Base-by-base conservation (phyloP, 1,284 basidiomycete species). In the Entoloma clypeatum region DNA sequence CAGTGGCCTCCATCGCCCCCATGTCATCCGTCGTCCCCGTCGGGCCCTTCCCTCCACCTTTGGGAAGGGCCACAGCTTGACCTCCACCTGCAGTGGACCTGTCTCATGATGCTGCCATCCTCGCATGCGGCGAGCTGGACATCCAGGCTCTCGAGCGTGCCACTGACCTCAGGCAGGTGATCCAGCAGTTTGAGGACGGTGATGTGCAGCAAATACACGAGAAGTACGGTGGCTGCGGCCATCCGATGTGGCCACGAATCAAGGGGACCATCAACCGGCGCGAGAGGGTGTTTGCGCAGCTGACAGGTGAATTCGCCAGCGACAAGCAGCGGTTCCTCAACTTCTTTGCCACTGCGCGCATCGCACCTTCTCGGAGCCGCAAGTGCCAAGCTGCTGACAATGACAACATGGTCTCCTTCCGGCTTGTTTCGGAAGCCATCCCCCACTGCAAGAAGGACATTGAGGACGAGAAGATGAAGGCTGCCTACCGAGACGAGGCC, bases 401-500 rank as follows among this genome's bases (percentile, higher is more conserved):
- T n/a, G n/a, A n/a, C 30, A 22, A 32, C 28, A 32, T 31, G 28
- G n/a, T 39, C 4, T 5, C 21, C 13, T 32, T 25, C 21, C 13
- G 31, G 4, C 22, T 25, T 24, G 23, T 36, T 13, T 13, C 19
- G 14, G 31, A 40, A 22, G 39, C 39, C 6, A 32, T 40, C 24
- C 39, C 29, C 2, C 38, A 39, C 21, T 23, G 38, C 5, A 16
- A 40, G 16, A 40, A 40, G 23, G 39, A 34, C 14, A 32, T 40
- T 22, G 11, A 3, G 24, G 39, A 40, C 22, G 39, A 40, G 22
- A 40, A 13, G 17, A 18, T 16, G 18, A 32, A n/a, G 9, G 7
- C 30, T 3, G 17, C 11, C 19, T 35, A 35, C 16, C 22, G 11
- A 14, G 33, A 35, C 25, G 33, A 23, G n/a, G 11, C 33, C 16